These are phyloP conservation scores for Solanum okadae DNA, from an alignment of 257 asterid genomes.

Conservation along the genomic window DNA sequence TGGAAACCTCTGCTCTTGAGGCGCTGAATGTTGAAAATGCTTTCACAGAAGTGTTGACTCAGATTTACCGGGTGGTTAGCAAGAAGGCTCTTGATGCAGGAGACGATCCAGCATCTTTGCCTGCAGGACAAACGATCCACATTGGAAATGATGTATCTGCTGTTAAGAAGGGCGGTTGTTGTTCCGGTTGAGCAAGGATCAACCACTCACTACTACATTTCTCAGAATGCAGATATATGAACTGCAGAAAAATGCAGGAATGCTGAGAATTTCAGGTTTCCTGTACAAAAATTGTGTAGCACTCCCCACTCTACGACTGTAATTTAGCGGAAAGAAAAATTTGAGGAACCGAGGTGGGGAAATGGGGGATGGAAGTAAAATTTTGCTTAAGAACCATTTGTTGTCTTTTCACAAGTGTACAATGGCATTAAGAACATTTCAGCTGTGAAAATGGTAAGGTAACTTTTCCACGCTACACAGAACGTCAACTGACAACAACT, in stretches of 20 bases:
- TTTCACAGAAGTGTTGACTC: conserved; percentile 33
- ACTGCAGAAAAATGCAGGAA: neutral
- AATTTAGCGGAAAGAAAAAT: neutral
- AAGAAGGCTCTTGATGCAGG: conserved; percentile 28
- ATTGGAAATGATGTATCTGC: conserved; percentile 26
- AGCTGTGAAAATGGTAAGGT: neutral
- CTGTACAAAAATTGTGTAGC: neutral
- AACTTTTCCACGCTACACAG: neutral
- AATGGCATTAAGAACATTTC: neutral
- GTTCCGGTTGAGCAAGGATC: conserved; percentile 10
- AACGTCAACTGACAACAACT: neutral
- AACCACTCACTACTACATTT: neutral
- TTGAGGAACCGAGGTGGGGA: neutral
- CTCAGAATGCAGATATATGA: neutral
- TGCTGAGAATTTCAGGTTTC: neutral
- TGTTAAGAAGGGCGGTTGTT: conserved; percentile 23
- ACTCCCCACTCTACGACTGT: neutral
- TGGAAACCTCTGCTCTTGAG: conserved; percentile 42
- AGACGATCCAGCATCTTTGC: conserved; percentile 21
- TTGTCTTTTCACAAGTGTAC: neutral
- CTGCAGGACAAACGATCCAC: conserved; percentile 25
- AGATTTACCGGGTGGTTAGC: conserved; percentile 28
- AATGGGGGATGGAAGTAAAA: neutral
- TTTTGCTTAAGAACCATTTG: neutral
- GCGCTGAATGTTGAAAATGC: conserved; percentile 27